Conservation (phyloP, 2,329 filamentous ascomycete genomes). For the Falciphora oryzae region DNA sequence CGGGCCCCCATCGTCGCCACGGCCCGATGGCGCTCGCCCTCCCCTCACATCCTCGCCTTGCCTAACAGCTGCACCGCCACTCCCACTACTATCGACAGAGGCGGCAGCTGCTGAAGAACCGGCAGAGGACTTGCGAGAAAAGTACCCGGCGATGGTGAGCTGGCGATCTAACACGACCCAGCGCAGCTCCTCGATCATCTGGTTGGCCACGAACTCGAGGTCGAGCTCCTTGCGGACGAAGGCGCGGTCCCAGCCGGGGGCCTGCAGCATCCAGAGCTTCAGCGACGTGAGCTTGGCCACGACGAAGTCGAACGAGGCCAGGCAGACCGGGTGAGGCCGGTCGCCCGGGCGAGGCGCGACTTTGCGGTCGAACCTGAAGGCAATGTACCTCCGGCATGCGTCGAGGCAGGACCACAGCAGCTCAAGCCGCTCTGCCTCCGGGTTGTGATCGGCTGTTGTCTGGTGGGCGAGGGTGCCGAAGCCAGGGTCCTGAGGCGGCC, state of each 20-base stretch:
- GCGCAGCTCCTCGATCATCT: slow-evolving; percentile 19
- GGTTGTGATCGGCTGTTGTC: background rate
- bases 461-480: slow-evolving; percentile 25
- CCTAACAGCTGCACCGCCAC: too few relatives aligned
- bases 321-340: slow-evolving; percentile 34
- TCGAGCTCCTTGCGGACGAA: slow-evolving; percentile 30
- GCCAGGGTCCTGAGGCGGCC: slow-evolving; percentile 18
- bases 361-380: slow-evolving; percentile 18
- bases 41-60: too few relatives aligned
- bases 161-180: background rate
- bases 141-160: background rate
- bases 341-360: slow-evolving; percentile 15
- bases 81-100: too few relatives aligned
- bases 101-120: too few relatives aligned
- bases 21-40: too few relatives aligned
- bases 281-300: slow-evolving; percentile 20
- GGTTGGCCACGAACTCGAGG: slow-evolving; percentile 18
- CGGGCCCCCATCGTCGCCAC: too few relatives aligned
- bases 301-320: slow-evolving; percentile 41
- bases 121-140: background rate
- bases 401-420: slow-evolving; percentile 40
- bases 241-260: slow-evolving; percentile 40
- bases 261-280: slow-evolving; percentile 38
- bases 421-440: slow-evolving; percentile 30
- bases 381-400: slow-evolving; percentile 35